Conservation (phyloP, 75 land plant species). For the Isoetes taiwanensis region DNA sequence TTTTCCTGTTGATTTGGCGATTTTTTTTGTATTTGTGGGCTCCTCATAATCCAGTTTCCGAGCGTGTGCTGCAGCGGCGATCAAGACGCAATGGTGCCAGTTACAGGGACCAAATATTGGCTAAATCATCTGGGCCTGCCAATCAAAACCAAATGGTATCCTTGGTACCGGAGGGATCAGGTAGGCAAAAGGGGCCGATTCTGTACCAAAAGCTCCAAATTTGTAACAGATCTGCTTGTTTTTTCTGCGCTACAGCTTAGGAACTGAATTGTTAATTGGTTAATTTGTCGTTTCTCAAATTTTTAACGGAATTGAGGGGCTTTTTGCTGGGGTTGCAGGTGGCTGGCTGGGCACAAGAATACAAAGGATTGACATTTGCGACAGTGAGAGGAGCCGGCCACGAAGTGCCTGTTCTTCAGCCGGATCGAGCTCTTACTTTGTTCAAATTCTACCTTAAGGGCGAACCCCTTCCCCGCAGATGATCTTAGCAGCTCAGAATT, state of each 20-base stretch:
- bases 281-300: too few relatives aligned
- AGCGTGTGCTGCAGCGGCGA: constrained; percentile 51
- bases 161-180: constrained; percentile 67
- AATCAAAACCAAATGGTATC: constrained; percentile 59
- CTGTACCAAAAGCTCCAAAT: too few relatives aligned
- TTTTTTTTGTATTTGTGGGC: neutral
- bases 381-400: constrained; percentile 68
- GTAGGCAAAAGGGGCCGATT: constrained; percentile 14
- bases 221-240: too few relatives aligned
- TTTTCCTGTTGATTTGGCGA: neutral
- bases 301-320: too few relatives aligned
- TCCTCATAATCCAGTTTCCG: neutral
- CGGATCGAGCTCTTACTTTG: constrained; percentile 1
- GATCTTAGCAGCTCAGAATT: too few relatives aligned
- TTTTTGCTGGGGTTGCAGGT: too few relatives aligned
- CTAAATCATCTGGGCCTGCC: constrained; percentile 54
- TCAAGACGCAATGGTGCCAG: constrained; percentile 83
- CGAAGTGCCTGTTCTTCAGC: constrained; percentile 39
- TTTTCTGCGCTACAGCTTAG: too few relatives aligned
- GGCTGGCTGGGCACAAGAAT: constrained; percentile 20
- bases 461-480: neutral
- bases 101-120: constrained; percentile 82
- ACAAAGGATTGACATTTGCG: constrained; percentile 32
- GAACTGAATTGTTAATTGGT: too few relatives aligned
- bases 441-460: constrained; percentile 14